A percentile compares a stretch with the other conserved stretches of the same genome.
Evolutionary conservation across 164 flowering plant genomes (phyloP).

Genomic region (Tetrastigma voinierianum): DNA sequence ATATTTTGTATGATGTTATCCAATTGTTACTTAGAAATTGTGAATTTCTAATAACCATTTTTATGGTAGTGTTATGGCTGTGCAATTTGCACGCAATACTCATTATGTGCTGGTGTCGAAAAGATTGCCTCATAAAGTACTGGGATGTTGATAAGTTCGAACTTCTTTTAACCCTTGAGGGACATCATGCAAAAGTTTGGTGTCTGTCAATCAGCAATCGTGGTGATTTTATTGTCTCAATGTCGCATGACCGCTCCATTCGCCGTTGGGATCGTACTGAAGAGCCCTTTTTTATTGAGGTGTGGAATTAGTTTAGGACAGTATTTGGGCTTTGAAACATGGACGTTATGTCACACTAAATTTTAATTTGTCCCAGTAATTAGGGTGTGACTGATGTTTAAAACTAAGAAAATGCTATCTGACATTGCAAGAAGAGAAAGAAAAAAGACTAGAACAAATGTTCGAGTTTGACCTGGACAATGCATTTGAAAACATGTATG

Average conservation of each 20-base stretch:
- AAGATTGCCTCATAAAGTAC: slow-evolving; percentile 87
- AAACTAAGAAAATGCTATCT: neutral
- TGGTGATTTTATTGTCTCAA: slow-evolving; percentile 91
- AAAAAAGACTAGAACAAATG: too few species aligned
- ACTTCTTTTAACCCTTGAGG: slow-evolving; percentile 90
- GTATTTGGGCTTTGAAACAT: neutral
- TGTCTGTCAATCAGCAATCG: slow-evolving; percentile 84
- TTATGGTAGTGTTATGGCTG: slow-evolving; percentile 78
- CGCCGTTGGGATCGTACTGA: slow-evolving; percentile 99
- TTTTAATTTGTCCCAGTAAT: neutral
- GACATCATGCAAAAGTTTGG: slow-evolving; percentile 90
- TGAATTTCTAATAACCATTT: slow-evolving; percentile 15
- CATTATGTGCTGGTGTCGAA: slow-evolving; percentile 94
- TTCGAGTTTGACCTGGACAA: too few species aligned
- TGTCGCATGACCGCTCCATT: slow-evolving; percentile 91
- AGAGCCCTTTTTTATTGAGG: slow-evolving; percentile 96
- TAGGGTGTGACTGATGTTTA: neutral
- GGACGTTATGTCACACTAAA: neutral
- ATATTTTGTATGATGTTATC: neutral
- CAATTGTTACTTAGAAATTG: neutral
- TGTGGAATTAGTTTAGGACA: slow-evolving; percentile 20
- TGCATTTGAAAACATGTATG: slow-evolving; percentile 65
- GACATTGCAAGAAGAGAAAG: too few species aligned
- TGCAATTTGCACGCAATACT: slow-evolving; percentile 83
- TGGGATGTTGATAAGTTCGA: slow-evolving; percentile 99